These are phyloP conservation scores for Wallacemonas sp. DNA, from an alignment of 208 protist genomes.

Conservation along the genomic window DNA sequence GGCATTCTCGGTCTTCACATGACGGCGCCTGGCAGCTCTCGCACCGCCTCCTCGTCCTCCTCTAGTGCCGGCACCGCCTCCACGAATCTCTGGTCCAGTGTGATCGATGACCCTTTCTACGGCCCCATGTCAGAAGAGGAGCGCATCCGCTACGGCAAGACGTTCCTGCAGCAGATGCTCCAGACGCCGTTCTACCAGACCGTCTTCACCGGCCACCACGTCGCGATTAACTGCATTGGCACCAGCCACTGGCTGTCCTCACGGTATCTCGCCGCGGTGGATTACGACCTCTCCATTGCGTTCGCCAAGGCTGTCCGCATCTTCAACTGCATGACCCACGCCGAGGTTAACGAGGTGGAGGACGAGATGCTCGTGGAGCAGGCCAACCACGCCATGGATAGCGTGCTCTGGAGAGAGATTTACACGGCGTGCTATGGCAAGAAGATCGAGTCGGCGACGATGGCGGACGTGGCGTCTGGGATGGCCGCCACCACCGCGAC, in stretches of 20 bases:
- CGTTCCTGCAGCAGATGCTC: slow-evolving; percentile 46
- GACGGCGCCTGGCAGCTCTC: neutral
- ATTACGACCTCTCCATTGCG: slow-evolving; percentile 59
- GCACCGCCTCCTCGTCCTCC: neutral
- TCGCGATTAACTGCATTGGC: slow-evolving; percentile 63
- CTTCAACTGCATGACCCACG: slow-evolving; percentile 70
- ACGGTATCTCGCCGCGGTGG: slow-evolving; percentile 31
- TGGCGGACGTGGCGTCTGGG: neutral
- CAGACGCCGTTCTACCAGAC: slow-evolving; percentile 57
- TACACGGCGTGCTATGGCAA: slow-evolving; percentile 62
- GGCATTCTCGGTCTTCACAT: slow-evolving; percentile 1
- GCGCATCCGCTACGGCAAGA: slow-evolving; percentile 22
- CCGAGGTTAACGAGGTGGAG: slow-evolving; percentile 52
- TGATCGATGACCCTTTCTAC: neutral
- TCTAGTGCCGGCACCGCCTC: neutral
- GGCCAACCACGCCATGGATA: slow-evolving; percentile 40
- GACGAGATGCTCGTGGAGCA: slow-evolving; percentile 51
- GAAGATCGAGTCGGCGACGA: neutral
- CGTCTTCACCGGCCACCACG: slow-evolving; percentile 68
- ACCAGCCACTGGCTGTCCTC: slow-evolving; percentile 44
- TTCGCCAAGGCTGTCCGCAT: slow-evolving; percentile 68
- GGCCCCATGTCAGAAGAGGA: slow-evolving; percentile 10
- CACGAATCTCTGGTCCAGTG: neutral
- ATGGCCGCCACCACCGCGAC: neutral
- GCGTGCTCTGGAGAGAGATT: slow-evolving; percentile 60